Conservation (phyloP, 495 filamentous ascomycete species). For the Daldinia decipiens region DNA sequence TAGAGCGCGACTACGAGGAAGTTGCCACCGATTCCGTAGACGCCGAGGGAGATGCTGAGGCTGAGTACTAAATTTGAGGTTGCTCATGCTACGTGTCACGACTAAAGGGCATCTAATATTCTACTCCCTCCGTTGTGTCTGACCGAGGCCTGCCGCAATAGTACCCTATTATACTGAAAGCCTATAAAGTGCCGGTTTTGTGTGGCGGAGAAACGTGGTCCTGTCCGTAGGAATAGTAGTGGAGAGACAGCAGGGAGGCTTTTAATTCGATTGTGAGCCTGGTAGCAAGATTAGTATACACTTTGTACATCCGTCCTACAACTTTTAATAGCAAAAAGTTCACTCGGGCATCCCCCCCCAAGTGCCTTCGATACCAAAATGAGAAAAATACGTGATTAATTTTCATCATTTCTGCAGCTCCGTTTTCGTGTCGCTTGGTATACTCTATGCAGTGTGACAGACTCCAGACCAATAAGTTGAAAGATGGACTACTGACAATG, state of each 20-base stretch:
- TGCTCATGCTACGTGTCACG: slow-evolving; percentile 40
- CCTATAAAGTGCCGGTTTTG: slow-evolving; percentile 31
- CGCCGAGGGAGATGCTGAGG: slow-evolving; percentile 86
- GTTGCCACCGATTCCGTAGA: slow-evolving; percentile 95
- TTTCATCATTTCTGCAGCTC: slow-evolving; percentile 26
- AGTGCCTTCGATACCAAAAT: slow-evolving; percentile 13
- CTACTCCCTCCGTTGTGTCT: slow-evolving; percentile 37
- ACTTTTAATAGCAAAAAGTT: slow-evolving; percentile 49
- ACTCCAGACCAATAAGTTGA: slow-evolving; percentile 25
- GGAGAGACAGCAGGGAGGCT: slow-evolving; percentile 33
- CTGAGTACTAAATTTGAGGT: slow-evolving; percentile 82
- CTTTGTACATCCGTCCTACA: slow-evolving; percentile 50
- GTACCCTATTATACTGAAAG: slow-evolving; percentile 32
- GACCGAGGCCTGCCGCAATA: slow-evolving; percentile 41
- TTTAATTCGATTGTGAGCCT: slow-evolving; percentile 47
- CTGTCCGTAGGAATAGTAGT: slow-evolving; percentile 28
- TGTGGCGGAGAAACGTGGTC: slow-evolving; percentile 32
- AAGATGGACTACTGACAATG: slow-evolving; percentile 14
- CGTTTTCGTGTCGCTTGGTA: slow-evolving; percentile 41
- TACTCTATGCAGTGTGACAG: slow-evolving; percentile 41
- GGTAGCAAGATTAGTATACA: slow-evolving; percentile 48
- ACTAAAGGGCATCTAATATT: slow-evolving; percentile 40
- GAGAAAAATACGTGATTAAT: slow-evolving; percentile 14
- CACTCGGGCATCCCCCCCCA: slow-evolving; percentile 28
- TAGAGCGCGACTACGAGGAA: slow-evolving; percentile 99